Percentiles rank a stretch among this genome's conserved stretches.
Conservation (phyloP, 495 filamentous ascomycete species). For the Neurospora terricola region DNA sequence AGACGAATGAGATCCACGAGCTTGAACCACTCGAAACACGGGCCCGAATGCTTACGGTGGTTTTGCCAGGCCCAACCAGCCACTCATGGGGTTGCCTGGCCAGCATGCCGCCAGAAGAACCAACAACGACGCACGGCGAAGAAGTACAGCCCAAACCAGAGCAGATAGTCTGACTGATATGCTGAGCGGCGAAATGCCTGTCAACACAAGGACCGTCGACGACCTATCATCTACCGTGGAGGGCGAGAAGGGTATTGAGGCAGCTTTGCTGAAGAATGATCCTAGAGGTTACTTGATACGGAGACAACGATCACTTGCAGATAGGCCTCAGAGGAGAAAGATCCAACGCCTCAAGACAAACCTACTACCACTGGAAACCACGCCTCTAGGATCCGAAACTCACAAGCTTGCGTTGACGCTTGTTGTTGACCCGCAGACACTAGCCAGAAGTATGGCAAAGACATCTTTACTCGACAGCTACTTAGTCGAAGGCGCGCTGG, state of each 20-base stretch:
- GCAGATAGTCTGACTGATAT: neutral
- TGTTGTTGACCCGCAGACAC: neutral
- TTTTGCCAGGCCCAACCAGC: neutral
- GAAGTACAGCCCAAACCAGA: neutral
- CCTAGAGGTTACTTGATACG: conserved; percentile 31
- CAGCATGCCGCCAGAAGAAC: neutral
- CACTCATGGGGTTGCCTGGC: neutral
- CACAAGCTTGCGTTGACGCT: conserved; percentile 17
- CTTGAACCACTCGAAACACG: neutral
- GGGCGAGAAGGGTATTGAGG: conserved; percentile 2
- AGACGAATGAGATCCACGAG: neutral
- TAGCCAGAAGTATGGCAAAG: neutral
- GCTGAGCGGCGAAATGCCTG: neutral
- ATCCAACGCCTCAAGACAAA: conserved; percentile 30
- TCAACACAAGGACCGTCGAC: neutral
- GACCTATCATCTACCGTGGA: neutral
- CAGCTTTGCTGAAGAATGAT: conserved; percentile 24
- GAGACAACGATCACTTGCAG: conserved; percentile 25
- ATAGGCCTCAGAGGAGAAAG: conserved; percentile 16
- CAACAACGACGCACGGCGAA: neutral
- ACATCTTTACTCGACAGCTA: conserved; percentile 6
- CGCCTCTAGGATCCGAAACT: conserved; percentile 18
- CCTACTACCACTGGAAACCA: conserved; percentile 35
- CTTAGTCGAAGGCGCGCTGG: conserved; percentile 4
- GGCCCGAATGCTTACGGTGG: neutral